These are phyloP conservation scores for Fusarium ambrosium DNA, from an alignment of 2,329 filamentous ascomycete genomes.

Conservation along the genomic window DNA sequence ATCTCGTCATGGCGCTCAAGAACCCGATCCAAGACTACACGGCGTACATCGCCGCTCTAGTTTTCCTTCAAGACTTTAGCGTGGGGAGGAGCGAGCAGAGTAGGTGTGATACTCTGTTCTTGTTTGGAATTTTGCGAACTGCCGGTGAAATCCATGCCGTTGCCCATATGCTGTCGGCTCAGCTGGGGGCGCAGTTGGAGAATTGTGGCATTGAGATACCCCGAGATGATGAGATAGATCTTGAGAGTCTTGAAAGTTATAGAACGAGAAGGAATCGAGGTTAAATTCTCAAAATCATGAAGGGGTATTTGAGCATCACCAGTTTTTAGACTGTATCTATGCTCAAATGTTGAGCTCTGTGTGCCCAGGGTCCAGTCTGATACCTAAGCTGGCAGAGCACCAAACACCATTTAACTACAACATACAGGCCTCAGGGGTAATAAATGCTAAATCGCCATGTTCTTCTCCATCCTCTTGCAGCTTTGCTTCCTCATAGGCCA, in stretches of 20 bases:
- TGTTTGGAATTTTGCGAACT: neutral
- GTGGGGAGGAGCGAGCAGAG: neutral
- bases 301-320: neutral
- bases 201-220: neutral
- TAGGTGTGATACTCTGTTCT: neutral
- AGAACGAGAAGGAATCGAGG: neutral
- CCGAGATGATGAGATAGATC: neutral
- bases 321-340: neutral
- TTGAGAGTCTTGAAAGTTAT: neutral
- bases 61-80: neutral
- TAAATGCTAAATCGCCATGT: too few relatives aligned
- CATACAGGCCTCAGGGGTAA: too few relatives aligned
- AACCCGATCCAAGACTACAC: neutral
- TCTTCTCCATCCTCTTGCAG: too few relatives aligned
- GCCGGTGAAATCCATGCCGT: neutral
- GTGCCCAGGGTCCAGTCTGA: neutral
- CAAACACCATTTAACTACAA: neutral
- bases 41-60: neutral
- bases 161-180: neutral
- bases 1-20: neutral
- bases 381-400: neutral
- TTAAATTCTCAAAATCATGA: neutral
- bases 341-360: neutral
- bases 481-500: too few relatives aligned
- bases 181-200: neutral